phyloP scores from a whole-genome alignment of 768 basidiomycete species.

The Clitopilus hobsonii region DNA sequence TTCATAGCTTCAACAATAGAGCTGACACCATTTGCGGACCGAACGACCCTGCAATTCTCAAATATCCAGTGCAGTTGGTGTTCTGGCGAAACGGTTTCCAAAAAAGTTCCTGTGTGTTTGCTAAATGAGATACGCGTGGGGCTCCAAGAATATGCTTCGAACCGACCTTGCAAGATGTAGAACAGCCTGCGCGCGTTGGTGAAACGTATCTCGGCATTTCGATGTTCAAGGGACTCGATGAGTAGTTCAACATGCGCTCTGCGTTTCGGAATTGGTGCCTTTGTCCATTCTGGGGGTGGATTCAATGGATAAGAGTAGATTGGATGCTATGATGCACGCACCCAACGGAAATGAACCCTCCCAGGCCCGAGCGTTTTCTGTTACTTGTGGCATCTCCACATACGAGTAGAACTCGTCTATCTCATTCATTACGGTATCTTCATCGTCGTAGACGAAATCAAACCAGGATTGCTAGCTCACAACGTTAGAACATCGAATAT shows the following conservation, averaged over 20 bases:
- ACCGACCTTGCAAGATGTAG: slow-evolving; percentile 87
- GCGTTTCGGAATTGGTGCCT: slow-evolving; percentile 53
- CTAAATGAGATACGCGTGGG: slow-evolving; percentile 4
- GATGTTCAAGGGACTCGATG: slow-evolving; percentile 84
- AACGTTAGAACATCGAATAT: slow-evolving; percentile 5
- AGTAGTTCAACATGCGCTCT: slow-evolving; percentile 74
- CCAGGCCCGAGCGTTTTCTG: slow-evolving; percentile 86
- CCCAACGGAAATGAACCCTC: slow-evolving; percentile 78
- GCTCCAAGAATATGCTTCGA: neutral
- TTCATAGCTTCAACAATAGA: slow-evolving; percentile 85
- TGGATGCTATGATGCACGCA: slow-evolving; percentile 26
- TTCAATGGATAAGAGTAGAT: slow-evolving; percentile 1
- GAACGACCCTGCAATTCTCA: slow-evolving; percentile 85
- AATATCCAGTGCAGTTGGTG: slow-evolving; percentile 96
- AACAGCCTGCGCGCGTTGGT: slow-evolving; percentile 82
- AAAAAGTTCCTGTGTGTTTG: slow-evolving; percentile 72
- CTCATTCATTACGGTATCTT: slow-evolving; percentile 93
- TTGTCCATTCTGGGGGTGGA: slow-evolving; percentile 67
- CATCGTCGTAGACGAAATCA: slow-evolving; percentile 94
- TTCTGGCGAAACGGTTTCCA: slow-evolving; percentile 87
- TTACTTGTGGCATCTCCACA: slow-evolving; percentile 88
- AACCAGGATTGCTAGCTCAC: slow-evolving; percentile 71
- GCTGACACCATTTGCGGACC: slow-evolving; percentile 77
- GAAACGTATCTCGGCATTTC: slow-evolving; percentile 79
- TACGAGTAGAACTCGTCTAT: slow-evolving; percentile 98